Base-by-base conservation (phyloP, 2,329 filamentous ascomycete species). In the Xylaria polymorpha region DNA sequence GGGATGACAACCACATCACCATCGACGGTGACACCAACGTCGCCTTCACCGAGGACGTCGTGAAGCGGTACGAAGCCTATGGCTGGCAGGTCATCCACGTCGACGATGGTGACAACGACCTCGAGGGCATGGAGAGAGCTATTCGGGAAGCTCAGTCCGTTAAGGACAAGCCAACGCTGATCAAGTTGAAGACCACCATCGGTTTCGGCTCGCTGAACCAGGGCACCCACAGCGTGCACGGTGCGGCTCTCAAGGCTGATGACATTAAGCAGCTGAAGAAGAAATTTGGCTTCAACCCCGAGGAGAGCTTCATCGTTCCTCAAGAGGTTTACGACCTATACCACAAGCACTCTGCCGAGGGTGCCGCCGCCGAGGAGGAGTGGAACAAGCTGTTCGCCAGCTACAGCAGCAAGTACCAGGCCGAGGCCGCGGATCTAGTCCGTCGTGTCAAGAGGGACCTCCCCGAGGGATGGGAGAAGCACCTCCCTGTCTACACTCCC, bases 1-100 rank as follows among this genome's bases (percentile, higher is more conserved):
- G 95, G 84, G 96, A 99, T 81, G 96, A 99, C 88, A 99, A 99
- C 90, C 92, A 97, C 83, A 98, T 99, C 80, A 97, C 88, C 78
- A 91, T 90, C 80, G 96, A 99, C 80, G 96, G 96, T 83, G 92
- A 97, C 87, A 98, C 92, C 85, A 96, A 96, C 85, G 91, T 89
- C 80, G 92, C 96, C 75, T 98, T 99, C 87, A 99, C 96, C 70
- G 96, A 99, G 86, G 94, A 99, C 77, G 95, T 98, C 71, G 82
- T 87, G 78, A 96, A 97, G 89, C 91, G 95, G 80, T 98, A 98
- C 83, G 94, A 98, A 86, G 82, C 96, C 71, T 99, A 98, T 83
- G 96, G 94, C 85, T 99, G 96, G 96, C 94, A 99, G 84, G 90
- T 91, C 70, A 85, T 93, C 80, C 87, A 87, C 81, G 94, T 99